phyloP scores from a whole-genome alignment of 257 asterid species.

The Striga asiatica region DNA sequence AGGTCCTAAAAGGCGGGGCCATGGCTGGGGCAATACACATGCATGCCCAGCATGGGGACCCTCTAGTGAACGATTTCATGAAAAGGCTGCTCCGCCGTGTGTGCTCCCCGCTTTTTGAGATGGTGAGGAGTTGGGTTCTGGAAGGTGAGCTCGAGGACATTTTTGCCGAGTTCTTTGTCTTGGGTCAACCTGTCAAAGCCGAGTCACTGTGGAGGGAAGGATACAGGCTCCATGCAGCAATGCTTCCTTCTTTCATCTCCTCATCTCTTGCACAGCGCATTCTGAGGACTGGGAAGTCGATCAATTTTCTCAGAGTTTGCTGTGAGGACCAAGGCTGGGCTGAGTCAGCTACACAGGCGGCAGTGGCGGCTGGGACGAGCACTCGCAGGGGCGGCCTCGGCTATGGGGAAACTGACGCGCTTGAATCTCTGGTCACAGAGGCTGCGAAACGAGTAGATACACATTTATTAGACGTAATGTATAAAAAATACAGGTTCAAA shows the following conservation, averaged over 20 bases:
- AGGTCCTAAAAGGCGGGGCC: constrained; percentile 91
- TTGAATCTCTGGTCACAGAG: constrained; percentile 77
- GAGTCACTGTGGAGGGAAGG: constrained; percentile 99
- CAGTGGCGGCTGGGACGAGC: constrained; percentile 89
- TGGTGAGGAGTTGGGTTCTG: constrained; percentile 98
- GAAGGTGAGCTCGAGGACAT: constrained; percentile 99
- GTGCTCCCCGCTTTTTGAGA: constrained; percentile 96
- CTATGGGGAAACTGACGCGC: constrained; percentile 96
- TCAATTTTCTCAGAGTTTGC: constrained; percentile 92
- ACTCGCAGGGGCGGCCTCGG: constrained; percentile 86
- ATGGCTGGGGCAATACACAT: constrained; percentile 99
- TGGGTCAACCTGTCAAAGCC: constrained; percentile 88
- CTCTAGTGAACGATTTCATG: constrained; percentile 87
- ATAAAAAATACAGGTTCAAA: constrained; percentile 68
- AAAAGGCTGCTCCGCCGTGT: constrained; percentile 79
- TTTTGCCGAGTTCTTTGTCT: constrained; percentile 78
- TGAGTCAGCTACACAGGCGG: constrained; percentile 84
- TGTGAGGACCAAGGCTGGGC: constrained; percentile 99
- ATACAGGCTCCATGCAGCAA: constrained; percentile 66
- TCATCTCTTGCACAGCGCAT: constrained; percentile 86
- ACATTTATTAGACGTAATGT: constrained; percentile 81
- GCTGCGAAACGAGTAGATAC: constrained; percentile 90
- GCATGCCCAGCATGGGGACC: constrained; percentile 98
- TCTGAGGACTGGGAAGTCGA: constrained; percentile 92
- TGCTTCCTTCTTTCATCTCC: constrained; percentile 94